A percentile compares a stretch with the other conserved stretches of the same genome.
Evolutionary conservation across 148 eudicot species (phyloP).

Genomic region (Camellia sinensis): DNA sequence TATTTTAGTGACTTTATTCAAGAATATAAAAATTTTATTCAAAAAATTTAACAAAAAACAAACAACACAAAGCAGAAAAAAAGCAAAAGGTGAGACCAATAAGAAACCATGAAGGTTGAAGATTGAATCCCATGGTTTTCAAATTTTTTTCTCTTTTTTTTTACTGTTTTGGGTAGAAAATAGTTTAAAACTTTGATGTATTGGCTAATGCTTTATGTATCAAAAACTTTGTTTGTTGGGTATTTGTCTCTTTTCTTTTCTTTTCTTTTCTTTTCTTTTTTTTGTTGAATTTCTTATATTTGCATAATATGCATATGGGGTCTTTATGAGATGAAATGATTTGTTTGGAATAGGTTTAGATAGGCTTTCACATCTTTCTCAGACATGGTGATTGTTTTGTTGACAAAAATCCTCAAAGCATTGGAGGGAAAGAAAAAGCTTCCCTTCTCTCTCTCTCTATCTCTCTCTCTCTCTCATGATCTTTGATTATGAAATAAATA

Average conservation of each 20-base stretch:
- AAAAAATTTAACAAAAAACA: neutral
- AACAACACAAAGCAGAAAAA: neutral
- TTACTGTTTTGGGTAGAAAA: neutral
- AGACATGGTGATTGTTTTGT: conserved; percentile 44
- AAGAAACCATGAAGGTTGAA: neutral
- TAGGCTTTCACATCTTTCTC: conserved; percentile 38
- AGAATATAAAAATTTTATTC: neutral
- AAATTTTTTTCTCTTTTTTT: neutral
- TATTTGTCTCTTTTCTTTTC: neutral
- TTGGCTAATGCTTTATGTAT: neutral
- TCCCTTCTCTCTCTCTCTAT: conserved; percentile 11
- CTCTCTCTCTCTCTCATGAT: conserved; percentile 1
- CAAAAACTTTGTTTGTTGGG: neutral
- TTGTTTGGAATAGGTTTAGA: conserved; percentile 25
- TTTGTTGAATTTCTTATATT: neutral
- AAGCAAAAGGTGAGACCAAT: conserved; percentile 2
- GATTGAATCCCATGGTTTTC: neutral
- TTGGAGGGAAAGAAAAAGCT: conserved; percentile 23
- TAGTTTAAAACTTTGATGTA: neutral
- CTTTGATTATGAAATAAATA: conserved; percentile 3
- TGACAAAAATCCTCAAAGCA: conserved; percentile 27
- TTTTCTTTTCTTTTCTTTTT: neutral
- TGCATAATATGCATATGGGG: neutral
- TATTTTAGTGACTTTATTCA: conserved; percentile 1
- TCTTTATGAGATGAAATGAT: neutral